phyloP scores from a whole-genome alignment of 2,329 filamentous ascomycete species.

The Lachnellula hyalina region DNA sequence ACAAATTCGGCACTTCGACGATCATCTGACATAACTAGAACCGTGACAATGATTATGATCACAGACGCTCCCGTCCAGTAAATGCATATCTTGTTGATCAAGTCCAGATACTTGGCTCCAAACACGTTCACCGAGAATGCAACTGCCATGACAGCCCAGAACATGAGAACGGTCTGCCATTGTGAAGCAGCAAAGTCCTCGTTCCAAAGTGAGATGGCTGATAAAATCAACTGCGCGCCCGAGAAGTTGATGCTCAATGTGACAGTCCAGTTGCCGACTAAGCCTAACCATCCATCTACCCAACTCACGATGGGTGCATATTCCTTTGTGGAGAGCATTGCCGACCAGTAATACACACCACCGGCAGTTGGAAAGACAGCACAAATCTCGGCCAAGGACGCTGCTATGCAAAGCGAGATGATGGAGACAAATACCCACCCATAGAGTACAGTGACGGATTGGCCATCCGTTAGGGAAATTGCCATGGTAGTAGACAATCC shows the following conservation, averaged over 20 bases:
- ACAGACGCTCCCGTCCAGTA: constrained; percentile 65
- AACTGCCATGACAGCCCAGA: constrained; percentile 65
- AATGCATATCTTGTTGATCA: constrained; percentile 69
- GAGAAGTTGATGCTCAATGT: constrained; percentile 63
- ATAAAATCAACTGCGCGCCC: constrained; percentile 63
- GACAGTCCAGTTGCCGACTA: constrained; percentile 69
- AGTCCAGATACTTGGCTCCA: constrained; percentile 52
- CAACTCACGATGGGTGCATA: constrained; percentile 64
- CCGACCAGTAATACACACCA: constrained; percentile 67
- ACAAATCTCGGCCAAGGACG: constrained; percentile 64
- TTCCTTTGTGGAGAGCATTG: constrained; percentile 59
- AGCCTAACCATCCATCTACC: constrained; percentile 66
- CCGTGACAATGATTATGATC: constrained; percentile 61
- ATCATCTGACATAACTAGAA: constrained; percentile 50
- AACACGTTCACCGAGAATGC: constrained; percentile 63
- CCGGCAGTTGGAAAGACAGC: constrained; percentile 64
- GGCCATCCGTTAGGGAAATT: constrained; percentile 63
- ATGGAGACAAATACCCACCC: constrained; percentile 63
- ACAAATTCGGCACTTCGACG: constrained; percentile 58
- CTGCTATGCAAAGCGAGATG: constrained; percentile 58
- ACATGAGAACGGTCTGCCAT: constrained; percentile 67
- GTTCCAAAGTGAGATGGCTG: constrained; percentile 64
- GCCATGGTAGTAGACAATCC: constrained; percentile 59
- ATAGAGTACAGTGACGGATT: constrained; percentile 64
- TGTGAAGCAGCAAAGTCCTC: constrained; percentile 61